Base-by-base conservation (phyloP, 768 basidiomycete species). In the Pleurotus sapidus region DNA sequence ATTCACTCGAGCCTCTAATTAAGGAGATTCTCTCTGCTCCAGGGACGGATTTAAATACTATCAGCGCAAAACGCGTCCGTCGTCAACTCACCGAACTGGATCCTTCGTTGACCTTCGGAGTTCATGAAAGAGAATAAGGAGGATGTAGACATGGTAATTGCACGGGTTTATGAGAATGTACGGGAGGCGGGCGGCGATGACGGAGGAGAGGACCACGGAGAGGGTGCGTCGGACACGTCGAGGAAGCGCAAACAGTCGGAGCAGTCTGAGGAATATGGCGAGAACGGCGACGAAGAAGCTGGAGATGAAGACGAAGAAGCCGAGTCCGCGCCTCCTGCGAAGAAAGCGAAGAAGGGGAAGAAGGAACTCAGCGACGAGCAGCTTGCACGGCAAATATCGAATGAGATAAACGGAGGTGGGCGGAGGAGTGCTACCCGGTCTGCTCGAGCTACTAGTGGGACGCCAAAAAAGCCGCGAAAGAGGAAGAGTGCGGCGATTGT, bases 21-120 rank as follows among this genome's bases (percentile, higher is more conserved):
- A 78, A 77, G 61, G 73, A 77, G 58, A 91, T 94, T 68, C 83
- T 94, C 51, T 78, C 83, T 27, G 86, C 87, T 17, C 92, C 92
- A 3, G 86, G 84, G 47, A 87, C 83, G 47, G 89, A 94, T 77
- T 79, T 94, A 64, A 60, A 77, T 46, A 89, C 87, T 46, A 91
- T 94, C 71, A 90, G 86, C 68, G 94, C 93, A 46, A 96, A 93
- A 74, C 86, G 86, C 72, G 93, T 97, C 64, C 84, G 95, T 61
- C 88, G 88, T 66, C 82, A 85, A 67, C 74, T 94, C 60, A 64
- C 75, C 57, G 83, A 82, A 59, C 55, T 74, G 59, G 78, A 84
- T 69, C 69, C 81, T 7, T 70, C 77, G 17, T 66, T 91, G 55
- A 84, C 87, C 87, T 6, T 56, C 77, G 23, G 84, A 84, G 25